phyloP scores from a whole-genome alignment of 305 asterid genomes.

The Fraxinus sp. region DNA sequence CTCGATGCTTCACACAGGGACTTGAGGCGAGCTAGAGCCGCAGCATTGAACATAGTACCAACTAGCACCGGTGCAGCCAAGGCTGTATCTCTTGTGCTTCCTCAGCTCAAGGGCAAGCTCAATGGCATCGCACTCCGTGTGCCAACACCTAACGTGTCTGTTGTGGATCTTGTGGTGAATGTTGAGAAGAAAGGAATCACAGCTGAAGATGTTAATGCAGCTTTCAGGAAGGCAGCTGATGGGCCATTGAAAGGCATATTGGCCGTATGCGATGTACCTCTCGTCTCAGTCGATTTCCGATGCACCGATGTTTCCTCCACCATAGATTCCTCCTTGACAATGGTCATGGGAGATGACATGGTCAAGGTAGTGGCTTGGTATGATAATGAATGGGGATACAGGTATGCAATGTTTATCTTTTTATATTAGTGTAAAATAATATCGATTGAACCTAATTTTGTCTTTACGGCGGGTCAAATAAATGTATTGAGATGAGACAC shows the following conservation, averaged over 20 bases:
- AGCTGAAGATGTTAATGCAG: slow-evolving; percentile 78
- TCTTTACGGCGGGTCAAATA: background rate
- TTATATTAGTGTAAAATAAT: background rate
- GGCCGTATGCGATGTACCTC: slow-evolving; percentile 81
- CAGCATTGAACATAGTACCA: slow-evolving; percentile 89
- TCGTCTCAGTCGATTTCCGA: slow-evolving; percentile 81
- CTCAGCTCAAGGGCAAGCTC: slow-evolving; percentile 88
- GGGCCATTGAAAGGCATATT: slow-evolving; percentile 67
- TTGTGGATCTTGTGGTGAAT: slow-evolving; percentile 78
- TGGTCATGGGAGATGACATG: slow-evolving; percentile 98
- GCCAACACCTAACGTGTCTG: slow-evolving; percentile 89
- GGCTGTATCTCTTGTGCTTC: slow-evolving; percentile 87
- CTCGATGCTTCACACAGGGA: slow-evolving; percentile 89
- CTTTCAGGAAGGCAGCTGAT: slow-evolving; percentile 78
- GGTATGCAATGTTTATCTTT: slow-evolving; percentile 36
- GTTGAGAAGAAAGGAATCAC: slow-evolving; percentile 75
- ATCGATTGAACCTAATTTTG: background rate
- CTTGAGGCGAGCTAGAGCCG: slow-evolving; percentile 82
- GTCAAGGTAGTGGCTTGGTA: slow-evolving; percentile 95
- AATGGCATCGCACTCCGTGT: slow-evolving; percentile 89
- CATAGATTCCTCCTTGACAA: slow-evolving; percentile 81
- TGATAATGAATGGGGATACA: slow-evolving; percentile 96
- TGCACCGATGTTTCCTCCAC: slow-evolving; percentile 75
- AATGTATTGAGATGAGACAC: background rate
- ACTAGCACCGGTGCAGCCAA: slow-evolving; percentile 93